Evolutionary conservation across 306 rosid species (phyloP), one percentile per base, ranked within the genome.

Genomic region (Lathyrus aphaca): DNA sequence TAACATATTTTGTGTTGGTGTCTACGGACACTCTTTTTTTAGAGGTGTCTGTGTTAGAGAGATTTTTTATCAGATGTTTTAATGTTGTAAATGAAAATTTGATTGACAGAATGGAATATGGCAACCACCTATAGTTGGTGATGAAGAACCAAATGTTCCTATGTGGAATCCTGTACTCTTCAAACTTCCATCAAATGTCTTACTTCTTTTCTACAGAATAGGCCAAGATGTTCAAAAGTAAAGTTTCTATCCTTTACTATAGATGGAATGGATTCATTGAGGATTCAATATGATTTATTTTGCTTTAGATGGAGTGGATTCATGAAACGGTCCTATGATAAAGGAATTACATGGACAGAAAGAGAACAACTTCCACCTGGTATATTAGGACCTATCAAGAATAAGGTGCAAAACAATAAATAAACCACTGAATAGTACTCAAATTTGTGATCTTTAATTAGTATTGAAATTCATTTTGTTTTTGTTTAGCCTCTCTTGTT

Each of bases 321-420:
- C 96, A 75, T 90, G 90, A 93, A 90, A 76, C 86, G 91, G 54
- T 93, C 98, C 29, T 74, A 79, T 66, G 98, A 93, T 76, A 85
- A 86, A 60, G 98, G 96, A 29, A 55, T 82, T 65, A 88, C 91
- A 10, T 93, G 96, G 96, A 80, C 96, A n/a, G 77, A 82, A 69
- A 88, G 98, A 86, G 96, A 93, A 82, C 98, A 93, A 75, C 96
- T 93, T 73, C 96, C 96, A 72, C 86, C 98, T 71, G 96, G 96
- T 64, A 86, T 90, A 68, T 77, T 90, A 80, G 96, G 98, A 63
- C 96, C 98, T 27, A 86, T 86, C 74, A 93, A 90, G 85, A 93
- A 93, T 79, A 93, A 90, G 98, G 98, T 88, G 72, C n/a, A n/a
- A 29, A 51, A 43, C 59, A 70, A 69, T 35, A 75, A 68, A 69